Percentiles rank a stretch among this genome's conserved stretches.
phyloP scores from a whole-genome alignment of 2,329 filamentous ascomycete species.

The Mycosphaerella sp. region DNA sequence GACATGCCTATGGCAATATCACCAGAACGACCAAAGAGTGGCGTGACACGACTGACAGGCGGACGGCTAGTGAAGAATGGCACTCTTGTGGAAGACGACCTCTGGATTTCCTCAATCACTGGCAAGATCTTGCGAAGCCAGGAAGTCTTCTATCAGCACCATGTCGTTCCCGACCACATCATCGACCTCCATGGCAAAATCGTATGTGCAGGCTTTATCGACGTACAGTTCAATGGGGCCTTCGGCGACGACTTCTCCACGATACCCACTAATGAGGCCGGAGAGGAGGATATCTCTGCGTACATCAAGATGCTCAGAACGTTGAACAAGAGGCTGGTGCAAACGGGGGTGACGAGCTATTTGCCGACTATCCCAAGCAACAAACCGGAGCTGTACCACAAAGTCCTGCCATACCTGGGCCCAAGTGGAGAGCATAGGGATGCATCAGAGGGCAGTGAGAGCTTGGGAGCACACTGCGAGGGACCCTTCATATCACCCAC shows the following conservation, averaged over 20 bases:
- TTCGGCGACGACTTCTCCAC: conserved; percentile 90
- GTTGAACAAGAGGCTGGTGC: conserved; percentile 64
- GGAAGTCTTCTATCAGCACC: conserved; percentile 60
- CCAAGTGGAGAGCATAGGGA: conserved; percentile 59
- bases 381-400: conserved; percentile 71
- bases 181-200: conserved; percentile 79
- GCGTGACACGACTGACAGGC: conserved; percentile 60
- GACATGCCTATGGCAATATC: conserved; percentile 39
- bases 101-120: conserved; percentile 79
- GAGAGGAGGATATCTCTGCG: conserved; percentile 43
- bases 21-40: conserved; percentile 37
- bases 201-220: conserved; percentile 78
- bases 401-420: conserved; percentile 69
- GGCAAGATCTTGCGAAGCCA: conserved; percentile 74
- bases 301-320: conserved; percentile 68
- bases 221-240: conserved; percentile 85
- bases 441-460: conserved; percentile 69
- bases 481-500: conserved; percentile 78
- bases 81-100: conserved; percentile 64
- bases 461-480: conserved; percentile 83
- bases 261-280: conserved; percentile 43
- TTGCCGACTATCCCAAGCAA: conserved; percentile 81
- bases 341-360: conserved; percentile 82
- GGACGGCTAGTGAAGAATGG: conserved; percentile 68
- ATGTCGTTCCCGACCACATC: conserved; percentile 63